Evolutionary conservation across 1,284 basidiomycete species (phyloP).

Genomic region (Cutaneotrichosporon sp.): DNA sequence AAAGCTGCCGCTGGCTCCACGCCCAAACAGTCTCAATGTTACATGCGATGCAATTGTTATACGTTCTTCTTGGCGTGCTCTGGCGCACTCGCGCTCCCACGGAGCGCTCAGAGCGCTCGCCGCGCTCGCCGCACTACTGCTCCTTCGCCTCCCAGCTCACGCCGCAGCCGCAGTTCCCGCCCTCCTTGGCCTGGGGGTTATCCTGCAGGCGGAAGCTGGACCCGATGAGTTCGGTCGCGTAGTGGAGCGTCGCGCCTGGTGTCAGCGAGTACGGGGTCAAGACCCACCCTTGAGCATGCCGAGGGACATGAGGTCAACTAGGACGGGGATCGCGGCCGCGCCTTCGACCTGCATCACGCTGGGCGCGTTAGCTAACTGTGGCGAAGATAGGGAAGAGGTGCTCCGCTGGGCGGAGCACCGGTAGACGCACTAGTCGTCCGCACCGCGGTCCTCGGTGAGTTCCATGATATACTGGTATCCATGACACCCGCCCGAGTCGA

Average conservation of each 20-base stretch:
- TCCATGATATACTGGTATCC: constrained; percentile 58
- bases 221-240: constrained; percentile 56
- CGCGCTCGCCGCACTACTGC: background rate
- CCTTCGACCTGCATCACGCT: constrained; percentile 1
- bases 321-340: constrained; percentile 40
- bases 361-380: background rate
- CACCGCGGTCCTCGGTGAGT: constrained; percentile 48
- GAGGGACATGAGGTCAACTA: constrained; percentile 46
- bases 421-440: constrained; percentile 55
- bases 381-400: background rate
- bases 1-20: too few relatives aligned
- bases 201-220: constrained; percentile 52
- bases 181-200: constrained; percentile 54
- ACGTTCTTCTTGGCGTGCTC: too few relatives aligned
- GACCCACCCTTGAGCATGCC: constrained; percentile 38
- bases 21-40: too few relatives aligned
- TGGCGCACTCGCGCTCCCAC: too few relatives aligned
- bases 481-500: constrained; percentile 57
- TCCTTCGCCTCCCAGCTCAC: constrained; percentile 48
- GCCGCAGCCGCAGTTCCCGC: constrained; percentile 55
- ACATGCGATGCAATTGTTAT: too few relatives aligned
- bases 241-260: constrained; percentile 51
- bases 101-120: too few relatives aligned
- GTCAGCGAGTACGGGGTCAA: background rate
- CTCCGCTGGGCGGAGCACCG: too few relatives aligned